phyloP scores from a whole-genome alignment of 192 early-diverging fungal species.

The Coemansia sp. region DNA sequence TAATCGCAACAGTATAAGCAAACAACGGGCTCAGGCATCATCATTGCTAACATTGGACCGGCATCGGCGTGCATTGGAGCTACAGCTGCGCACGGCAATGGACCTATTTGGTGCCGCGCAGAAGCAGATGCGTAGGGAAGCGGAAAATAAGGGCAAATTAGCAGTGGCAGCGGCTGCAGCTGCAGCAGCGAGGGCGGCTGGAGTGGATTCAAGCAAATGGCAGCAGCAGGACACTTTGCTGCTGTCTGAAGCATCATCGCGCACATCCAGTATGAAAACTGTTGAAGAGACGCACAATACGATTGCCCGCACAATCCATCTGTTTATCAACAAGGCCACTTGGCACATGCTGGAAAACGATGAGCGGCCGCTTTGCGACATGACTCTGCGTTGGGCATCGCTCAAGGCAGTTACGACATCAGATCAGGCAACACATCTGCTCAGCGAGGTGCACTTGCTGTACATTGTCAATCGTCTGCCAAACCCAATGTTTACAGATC shows the following conservation, averaged over 20 bases:
- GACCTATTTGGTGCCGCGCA: conserved; percentile 52
- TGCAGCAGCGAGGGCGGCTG: conserved; percentile 4
- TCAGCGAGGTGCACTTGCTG: conserved; percentile 72
- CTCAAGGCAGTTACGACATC: conserved; percentile 78
- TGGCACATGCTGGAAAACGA: conserved; percentile 75
- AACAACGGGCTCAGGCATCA: conserved; percentile 26
- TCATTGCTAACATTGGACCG: conserved; percentile 43
- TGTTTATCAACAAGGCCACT: conserved; percentile 64
- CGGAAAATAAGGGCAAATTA: neutral
- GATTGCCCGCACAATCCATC: conserved; percentile 57
- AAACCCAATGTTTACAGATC: conserved; percentile 58
- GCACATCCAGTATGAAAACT: conserved; percentile 14
- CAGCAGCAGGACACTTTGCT: neutral
- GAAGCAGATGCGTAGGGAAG: conserved; percentile 39
- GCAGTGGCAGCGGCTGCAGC: neutral
- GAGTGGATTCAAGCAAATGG: neutral
- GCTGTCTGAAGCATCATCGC: conserved; percentile 14
- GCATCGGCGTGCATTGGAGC: conserved; percentile 45
- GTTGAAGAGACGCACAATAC: conserved; percentile 54
- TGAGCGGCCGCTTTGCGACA: conserved; percentile 66
- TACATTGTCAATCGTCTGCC: conserved; percentile 65
- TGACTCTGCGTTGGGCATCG: conserved; percentile 61
- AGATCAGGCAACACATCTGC: conserved; percentile 72
- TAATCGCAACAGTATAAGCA: neutral
- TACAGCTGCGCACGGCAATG: conserved; percentile 52